Conservation (phyloP, 2,329 filamentous ascomycete species). For the Colletotrichum liaoningense region DNA sequence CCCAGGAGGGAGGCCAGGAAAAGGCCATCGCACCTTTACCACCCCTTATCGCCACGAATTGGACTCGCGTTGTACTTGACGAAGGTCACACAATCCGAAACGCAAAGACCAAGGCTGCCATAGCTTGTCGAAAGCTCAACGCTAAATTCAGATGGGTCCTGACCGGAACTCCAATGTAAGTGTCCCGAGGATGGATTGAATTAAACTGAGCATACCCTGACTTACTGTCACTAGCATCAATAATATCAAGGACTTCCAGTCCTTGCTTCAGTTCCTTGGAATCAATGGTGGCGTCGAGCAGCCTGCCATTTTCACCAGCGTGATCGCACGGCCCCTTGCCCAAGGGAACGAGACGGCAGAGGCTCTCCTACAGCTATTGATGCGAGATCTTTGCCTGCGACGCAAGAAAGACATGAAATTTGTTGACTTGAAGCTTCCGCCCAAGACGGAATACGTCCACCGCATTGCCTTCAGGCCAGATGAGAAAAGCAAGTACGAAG, state of each 20-base stretch:
- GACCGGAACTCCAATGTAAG: constrained; percentile 82
- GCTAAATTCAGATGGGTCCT: constrained; percentile 83
- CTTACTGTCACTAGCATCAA: constrained; percentile 67
- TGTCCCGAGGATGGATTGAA: constrained; percentile 4
- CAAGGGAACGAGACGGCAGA: constrained; percentile 67
- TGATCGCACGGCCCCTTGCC: constrained; percentile 76
- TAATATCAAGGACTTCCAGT: constrained; percentile 83
- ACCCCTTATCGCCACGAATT: constrained; percentile 63
- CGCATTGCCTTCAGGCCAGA: constrained; percentile 78
- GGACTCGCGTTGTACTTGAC: constrained; percentile 84
- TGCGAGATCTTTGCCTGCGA: constrained; percentile 83
- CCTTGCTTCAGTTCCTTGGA: constrained; percentile 80
- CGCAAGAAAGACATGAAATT: constrained; percentile 91
- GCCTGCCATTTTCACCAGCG: constrained; percentile 77
- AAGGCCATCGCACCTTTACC: background rate
- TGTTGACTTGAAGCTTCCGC: constrained; percentile 82
- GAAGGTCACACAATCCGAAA: constrained; percentile 89
- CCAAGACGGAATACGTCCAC: constrained; percentile 82
- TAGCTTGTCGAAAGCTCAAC: constrained; percentile 74
- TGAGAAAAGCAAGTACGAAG: constrained; percentile 82
- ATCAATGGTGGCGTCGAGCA: constrained; percentile 82
- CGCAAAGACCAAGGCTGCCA: constrained; percentile 75
- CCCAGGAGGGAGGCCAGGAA: constrained; percentile 65
- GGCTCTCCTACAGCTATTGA: constrained; percentile 77
- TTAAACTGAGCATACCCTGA: constrained; percentile 40